Conservation (phyloP, 306 rosid species). For the Mimosa bimucronata region DNA sequence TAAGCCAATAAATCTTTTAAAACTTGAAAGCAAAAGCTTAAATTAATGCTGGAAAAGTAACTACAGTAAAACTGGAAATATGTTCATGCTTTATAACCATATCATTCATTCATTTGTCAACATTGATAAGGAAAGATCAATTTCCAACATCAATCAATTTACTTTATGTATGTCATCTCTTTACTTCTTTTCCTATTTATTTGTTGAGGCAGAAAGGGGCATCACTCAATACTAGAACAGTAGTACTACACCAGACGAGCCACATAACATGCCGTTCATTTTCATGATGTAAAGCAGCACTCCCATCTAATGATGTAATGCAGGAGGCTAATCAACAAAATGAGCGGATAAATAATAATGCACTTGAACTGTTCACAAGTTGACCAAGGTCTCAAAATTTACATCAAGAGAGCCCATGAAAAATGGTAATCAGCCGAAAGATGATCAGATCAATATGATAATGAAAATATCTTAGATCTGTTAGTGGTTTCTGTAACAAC, state of each 20-base stretch:
- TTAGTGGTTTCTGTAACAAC: conserved; percentile 10
- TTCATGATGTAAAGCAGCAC: not conserved
- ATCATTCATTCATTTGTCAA: conserved; percentile 6
- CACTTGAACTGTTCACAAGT: not conserved
- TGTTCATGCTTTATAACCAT: not conserved
- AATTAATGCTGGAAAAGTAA: conserved; percentile 15
- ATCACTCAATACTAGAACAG: not conserved
- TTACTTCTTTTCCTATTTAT: not conserved
- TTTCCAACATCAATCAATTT: conserved; percentile 3
- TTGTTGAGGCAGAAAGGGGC: not conserved
- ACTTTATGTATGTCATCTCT: not conserved
- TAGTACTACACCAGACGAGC: not conserved
- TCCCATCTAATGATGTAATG: not conserved
- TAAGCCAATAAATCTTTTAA: not conserved
- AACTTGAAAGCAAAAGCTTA: not conserved
- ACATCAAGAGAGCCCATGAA: not conserved
- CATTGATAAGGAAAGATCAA: not conserved
- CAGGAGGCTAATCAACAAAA: conserved; percentile 17
- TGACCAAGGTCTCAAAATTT: not conserved
- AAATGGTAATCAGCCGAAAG: not conserved
- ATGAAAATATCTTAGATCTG: not conserved
- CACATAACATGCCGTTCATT: not conserved
- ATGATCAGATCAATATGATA: conserved; percentile 1
- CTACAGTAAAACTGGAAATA: not conserved
- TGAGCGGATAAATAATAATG: not conserved